phyloP scores from a whole-genome alignment of 495 filamentous ascomycete genomes.

The Aspergillus ellipticus region DNA sequence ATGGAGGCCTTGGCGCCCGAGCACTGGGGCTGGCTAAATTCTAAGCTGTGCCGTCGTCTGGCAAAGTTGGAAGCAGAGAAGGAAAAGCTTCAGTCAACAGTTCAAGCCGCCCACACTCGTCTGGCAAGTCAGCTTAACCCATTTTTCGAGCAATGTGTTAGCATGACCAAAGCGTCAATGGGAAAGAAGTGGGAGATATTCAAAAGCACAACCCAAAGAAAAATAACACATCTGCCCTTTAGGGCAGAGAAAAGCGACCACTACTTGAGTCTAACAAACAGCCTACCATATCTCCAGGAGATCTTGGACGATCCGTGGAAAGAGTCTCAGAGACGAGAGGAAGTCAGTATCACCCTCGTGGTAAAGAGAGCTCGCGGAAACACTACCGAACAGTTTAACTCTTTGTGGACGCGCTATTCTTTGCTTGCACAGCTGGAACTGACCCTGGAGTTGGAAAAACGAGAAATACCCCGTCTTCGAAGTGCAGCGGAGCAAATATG shows the following conservation, averaged over 20 bases:
- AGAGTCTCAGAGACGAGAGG: no score
- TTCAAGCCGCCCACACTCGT: constrained; percentile 7
- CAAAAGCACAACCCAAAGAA: constrained; percentile 24
- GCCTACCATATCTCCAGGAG: constrained; percentile 34
- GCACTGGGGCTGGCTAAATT: constrained; percentile 33
- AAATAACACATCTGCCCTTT: constrained; percentile 36
- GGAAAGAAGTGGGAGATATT: constrained; percentile 25
- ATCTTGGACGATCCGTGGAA: constrained; percentile 12
- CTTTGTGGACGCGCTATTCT: constrained; percentile 24
- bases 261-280: constrained; percentile 42
- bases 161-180: constrained; percentile 12
- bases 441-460: constrained; percentile 12
- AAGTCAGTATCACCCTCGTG: no score
- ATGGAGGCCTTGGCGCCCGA: constrained; percentile 24
- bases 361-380: background rate
- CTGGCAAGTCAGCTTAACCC: constrained; percentile 22
- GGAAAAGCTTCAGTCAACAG: background rate
- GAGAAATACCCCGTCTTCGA: background rate
- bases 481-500: constrained; percentile 22
- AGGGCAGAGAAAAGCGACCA: constrained; percentile 26
- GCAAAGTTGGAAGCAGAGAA: constrained; percentile 53
- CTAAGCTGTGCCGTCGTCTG: constrained; percentile 59
- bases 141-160: constrained; percentile 25
- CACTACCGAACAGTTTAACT: constrained; percentile 14
- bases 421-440: constrained; percentile 25